These are phyloP conservation scores for Lindgomyces ingoldianus DNA, from an alignment of 495 filamentous ascomycete genomes.

Conservation along the genomic window DNA sequence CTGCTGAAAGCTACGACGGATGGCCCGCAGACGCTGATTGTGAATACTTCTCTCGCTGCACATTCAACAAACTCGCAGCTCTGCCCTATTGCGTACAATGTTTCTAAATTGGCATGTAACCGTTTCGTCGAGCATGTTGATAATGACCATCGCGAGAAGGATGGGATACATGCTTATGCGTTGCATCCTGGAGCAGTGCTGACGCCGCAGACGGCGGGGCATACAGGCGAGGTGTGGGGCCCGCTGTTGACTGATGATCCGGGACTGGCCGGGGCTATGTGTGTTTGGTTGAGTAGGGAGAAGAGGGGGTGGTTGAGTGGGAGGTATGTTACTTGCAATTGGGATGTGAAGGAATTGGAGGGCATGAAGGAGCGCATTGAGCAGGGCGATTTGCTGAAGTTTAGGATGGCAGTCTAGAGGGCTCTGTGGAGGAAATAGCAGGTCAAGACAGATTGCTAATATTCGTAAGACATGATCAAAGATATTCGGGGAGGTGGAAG, in stretches of 20 bases:
- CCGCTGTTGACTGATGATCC: conserved; percentile 34
- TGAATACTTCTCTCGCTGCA: conserved; percentile 26
- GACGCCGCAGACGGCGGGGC: conserved; percentile 36
- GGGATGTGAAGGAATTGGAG: conserved; percentile 36
- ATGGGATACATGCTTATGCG: conserved; percentile 37
- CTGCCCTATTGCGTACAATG: conserved; percentile 36
- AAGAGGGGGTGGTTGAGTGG: conserved; percentile 36
- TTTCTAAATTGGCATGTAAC: conserved; percentile 34
- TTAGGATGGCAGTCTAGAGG: conserved; percentile 36
- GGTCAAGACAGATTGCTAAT: not conserved
- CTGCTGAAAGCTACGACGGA: conserved; percentile 24
- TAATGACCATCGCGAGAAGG: conserved; percentile 27
- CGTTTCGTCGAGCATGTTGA: conserved; percentile 34
- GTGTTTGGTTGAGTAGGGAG: conserved; percentile 35
- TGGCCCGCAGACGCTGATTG: conserved; percentile 35
- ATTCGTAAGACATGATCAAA: too few relatives aligned
- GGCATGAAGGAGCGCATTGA: conserved; percentile 27
- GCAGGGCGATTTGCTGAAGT: conserved; percentile 31
- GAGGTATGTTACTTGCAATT: conserved; percentile 34
- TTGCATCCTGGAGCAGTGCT: conserved; percentile 42
- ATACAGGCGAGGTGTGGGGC: conserved; percentile 25
- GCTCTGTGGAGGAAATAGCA: not conserved
- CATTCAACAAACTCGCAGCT: conserved; percentile 10
- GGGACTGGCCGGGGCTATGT: conserved; percentile 32
- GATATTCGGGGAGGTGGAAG: too few relatives aligned